Conservation (phyloP, 148 eudicot genomes). For the Simmondsia chinensis region DNA sequence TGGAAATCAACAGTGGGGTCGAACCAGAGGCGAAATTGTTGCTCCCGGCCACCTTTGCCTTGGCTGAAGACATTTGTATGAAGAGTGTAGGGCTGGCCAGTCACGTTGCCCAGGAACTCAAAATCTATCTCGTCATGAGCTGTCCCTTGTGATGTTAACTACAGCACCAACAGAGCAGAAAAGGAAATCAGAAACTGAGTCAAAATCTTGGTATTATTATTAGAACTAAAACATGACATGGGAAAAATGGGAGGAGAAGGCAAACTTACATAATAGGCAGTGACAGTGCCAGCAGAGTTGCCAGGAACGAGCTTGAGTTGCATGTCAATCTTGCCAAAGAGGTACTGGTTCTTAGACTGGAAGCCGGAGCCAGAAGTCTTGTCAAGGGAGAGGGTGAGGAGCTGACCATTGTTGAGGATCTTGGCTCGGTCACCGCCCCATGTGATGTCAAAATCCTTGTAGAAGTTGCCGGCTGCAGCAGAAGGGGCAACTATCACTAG, state of each 20-base stretch:
- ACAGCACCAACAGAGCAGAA: too few relatives aligned
- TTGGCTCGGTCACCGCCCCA: slow-evolving; percentile 6
- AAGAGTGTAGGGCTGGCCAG: slow-evolving; percentile 7
- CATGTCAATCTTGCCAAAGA: slow-evolving; percentile 6
- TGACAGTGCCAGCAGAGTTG: slow-evolving; percentile 5
- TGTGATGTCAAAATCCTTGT: too few relatives aligned
- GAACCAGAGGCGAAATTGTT: slow-evolving; percentile 6
- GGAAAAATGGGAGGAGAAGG: too few relatives aligned
- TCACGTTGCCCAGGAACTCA: neutral
- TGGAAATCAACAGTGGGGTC: slow-evolving; percentile 6
- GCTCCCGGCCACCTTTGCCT: slow-evolving; percentile 3
- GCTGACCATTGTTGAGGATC: slow-evolving; percentile 1
- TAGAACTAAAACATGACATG: too few relatives aligned
- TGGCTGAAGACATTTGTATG: slow-evolving; percentile 6
- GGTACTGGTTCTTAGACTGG: neutral
- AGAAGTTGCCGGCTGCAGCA: too few relatives aligned
- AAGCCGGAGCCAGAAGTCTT: slow-evolving; percentile 1
- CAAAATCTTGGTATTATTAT: too few relatives aligned
- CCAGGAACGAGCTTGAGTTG: neutral
- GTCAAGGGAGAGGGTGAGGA: slow-evolving; percentile 5
- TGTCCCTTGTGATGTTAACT: neutral
- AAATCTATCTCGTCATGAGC: neutral
- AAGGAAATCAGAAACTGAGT: too few relatives aligned
- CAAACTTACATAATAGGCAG: too few relatives aligned
- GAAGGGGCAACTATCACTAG: too few relatives aligned